These are phyloP conservation scores for Saccharum officinarum DNA, from an alignment of 176 grass and related monocot genomes.

Conservation along the genomic window DNA sequence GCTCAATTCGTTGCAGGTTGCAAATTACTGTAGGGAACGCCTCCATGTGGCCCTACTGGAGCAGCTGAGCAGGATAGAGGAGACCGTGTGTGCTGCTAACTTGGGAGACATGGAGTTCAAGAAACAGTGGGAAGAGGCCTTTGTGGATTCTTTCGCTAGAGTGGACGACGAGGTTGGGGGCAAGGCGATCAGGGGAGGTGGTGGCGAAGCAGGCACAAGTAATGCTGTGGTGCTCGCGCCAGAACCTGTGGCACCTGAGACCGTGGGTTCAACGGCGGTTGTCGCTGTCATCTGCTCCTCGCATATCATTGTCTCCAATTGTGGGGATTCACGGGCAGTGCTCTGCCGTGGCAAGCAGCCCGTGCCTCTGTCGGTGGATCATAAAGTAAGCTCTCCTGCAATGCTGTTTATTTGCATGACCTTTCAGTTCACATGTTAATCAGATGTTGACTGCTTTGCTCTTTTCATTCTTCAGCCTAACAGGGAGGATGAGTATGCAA, in stretches of 20 bases:
- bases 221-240: neutral
- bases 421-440: constrained; percentile 42
- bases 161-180: constrained; percentile 62
- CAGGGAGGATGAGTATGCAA: constrained; percentile 93
- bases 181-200: constrained; percentile 27
- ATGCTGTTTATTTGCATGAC: constrained; percentile 8
- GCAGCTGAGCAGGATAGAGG: constrained; percentile 47
- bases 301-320: constrained; percentile 82
- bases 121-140: constrained; percentile 73
- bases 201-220: neutral
- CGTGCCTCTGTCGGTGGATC: constrained; percentile 78
- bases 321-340: constrained; percentile 82
- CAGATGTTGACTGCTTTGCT: constrained; percentile 35
- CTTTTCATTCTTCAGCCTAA: constrained; percentile 61
- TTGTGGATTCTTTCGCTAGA: constrained; percentile 64
- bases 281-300: constrained; percentile 82
- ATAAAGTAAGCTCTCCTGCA: constrained; percentile 60
- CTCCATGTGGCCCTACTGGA: constrained; percentile 56
- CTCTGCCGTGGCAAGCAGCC: constrained; percentile 87
- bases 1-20: constrained; percentile 44
- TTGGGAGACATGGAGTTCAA: constrained; percentile 47
- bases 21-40: constrained; percentile 70
- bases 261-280: constrained; percentile 79
- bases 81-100: constrained; percentile 19
- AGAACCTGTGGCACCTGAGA: constrained; percentile 67